phyloP scores from a whole-genome alignment of 2,329 filamentous ascomycete species.

The Epichloe uncinata region DNA sequence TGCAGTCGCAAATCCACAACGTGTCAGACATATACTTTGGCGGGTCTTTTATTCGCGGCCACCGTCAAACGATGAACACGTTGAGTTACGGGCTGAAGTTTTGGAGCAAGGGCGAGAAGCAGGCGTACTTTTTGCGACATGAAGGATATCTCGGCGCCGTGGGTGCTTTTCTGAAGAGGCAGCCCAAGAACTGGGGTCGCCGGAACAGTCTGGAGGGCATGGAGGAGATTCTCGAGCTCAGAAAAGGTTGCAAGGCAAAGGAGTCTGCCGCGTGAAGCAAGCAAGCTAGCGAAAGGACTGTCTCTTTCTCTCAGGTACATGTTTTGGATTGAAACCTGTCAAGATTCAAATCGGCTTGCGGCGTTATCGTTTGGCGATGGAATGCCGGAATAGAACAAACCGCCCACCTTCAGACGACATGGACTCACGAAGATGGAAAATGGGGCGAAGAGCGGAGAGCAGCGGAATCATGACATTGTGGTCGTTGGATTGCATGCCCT shows the following conservation, averaged over 20 bases:
- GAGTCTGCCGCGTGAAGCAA: constrained; percentile 1
- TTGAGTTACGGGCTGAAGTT: constrained; percentile 94
- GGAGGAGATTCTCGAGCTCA: constrained; percentile 19
- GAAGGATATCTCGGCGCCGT: constrained; percentile 93
- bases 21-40: constrained; percentile 94
- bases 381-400: neutral
- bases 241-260: constrained; percentile 10
- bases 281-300: neutral
- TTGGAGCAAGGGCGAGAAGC: constrained; percentile 87
- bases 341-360: neutral
- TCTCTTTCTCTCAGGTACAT: neutral
- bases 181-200: constrained; percentile 83
- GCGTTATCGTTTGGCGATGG: neutral
- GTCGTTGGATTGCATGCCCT: too few species aligned
- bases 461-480: too few species aligned
- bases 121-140: constrained; percentile 90
- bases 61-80: constrained; percentile 96
- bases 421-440: neutral
- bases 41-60: constrained; percentile 89
- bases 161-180: constrained; percentile 83
- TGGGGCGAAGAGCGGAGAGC: too few species aligned
- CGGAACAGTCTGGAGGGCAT: constrained; percentile 58
- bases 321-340: too few species aligned
- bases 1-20: constrained; percentile 92
- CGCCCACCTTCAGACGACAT: neutral